Base-by-base conservation (phyloP, 768 basidiomycete species). In the Suillus paluster region DNA sequence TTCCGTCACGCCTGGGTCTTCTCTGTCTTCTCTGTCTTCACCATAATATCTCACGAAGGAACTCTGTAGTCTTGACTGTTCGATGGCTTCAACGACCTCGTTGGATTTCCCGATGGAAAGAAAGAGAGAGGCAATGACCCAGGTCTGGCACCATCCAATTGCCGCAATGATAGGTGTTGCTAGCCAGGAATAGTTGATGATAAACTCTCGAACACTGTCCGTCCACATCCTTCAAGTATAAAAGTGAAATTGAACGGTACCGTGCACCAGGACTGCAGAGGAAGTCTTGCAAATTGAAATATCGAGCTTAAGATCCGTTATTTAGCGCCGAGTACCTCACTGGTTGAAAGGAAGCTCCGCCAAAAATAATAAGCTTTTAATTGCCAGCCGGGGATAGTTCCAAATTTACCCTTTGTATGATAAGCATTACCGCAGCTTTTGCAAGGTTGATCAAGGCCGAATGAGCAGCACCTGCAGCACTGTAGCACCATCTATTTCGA, bases 81-180 rank as follows among this genome's bases (percentile, higher is more conserved):
- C 53, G 17, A 55, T 39, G 36, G 53, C 21, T 4, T 38, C 53
- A 55, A 55, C 12, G 17, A 55, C 17, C 17, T 55, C 53, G 0
- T 23, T 55, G 17, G 53, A 55, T 25, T 55, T 55, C 10, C 17
- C 23, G 23, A 11, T 38, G 23, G 53, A 55, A 9, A 55, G 53
- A 38, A 55, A 55, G 23, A 55, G 10, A 55, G 54, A 55, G 17
- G 54, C 54, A 11, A 55, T 55, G 25, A 55, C 10, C 54, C 54
- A 55, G 36, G 54, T 55, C 36, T 55, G 54, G 3, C 1, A 55
- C 54, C 54, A 55, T 25, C 54, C 54, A 7, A 55, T 39, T 25
- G 54, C 54, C 10, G 54, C 54, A 25, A 55, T 55, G 36, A 55
- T 55, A 7, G 54, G 54, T 39, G 54, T 55, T 55, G 54, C 38